These are phyloP conservation scores for Polytrichum commune DNA, from an alignment of 225 moss, liverwort and hornwort species.

Conservation along the genomic window DNA sequence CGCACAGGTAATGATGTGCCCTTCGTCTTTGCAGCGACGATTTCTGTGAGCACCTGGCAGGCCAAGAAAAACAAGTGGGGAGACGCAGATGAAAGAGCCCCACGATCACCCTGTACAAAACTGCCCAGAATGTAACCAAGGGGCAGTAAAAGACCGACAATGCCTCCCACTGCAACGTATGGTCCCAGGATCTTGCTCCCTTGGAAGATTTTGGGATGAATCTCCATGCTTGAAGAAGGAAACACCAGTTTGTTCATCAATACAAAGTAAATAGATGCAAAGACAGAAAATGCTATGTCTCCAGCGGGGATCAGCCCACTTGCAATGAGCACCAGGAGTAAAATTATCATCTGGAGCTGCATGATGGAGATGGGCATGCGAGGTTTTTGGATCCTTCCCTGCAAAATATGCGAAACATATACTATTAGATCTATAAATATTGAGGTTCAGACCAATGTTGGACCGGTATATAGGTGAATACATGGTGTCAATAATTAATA, in stretches of 20 bases:
- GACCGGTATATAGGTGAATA: too few relatives aligned
- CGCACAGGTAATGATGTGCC: slow-evolving; percentile 40
- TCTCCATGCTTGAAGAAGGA: slow-evolving; percentile 22
- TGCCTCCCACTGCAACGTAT: slow-evolving; percentile 27
- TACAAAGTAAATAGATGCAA: slow-evolving; percentile 40
- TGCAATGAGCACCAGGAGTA: slow-evolving; percentile 24
- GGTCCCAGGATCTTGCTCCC: slow-evolving; percentile 15
- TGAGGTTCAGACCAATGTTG: too few relatives aligned
- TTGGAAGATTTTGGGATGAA: slow-evolving; percentile 16
- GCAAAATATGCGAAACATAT: background rate
- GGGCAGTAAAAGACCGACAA: slow-evolving; percentile 29
- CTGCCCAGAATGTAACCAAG: slow-evolving; percentile 43
- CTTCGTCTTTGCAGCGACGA: background rate
- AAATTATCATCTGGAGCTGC: slow-evolving; percentile 9
- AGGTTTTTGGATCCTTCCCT: slow-evolving; percentile 10
- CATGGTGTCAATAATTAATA: too few relatives aligned
- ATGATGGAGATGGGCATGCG: slow-evolving; percentile 14
- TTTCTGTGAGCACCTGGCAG: slow-evolving; percentile 52
- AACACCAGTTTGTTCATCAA: slow-evolving; percentile 36
- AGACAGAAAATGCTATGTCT: slow-evolving; percentile 30
- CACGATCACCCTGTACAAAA: slow-evolving; percentile 42
- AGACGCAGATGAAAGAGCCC: slow-evolving; percentile 27
- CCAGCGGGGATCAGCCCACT: slow-evolving; percentile 29
- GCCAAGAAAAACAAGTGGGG: slow-evolving; percentile 50
- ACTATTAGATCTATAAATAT: too few relatives aligned